Base-by-base conservation (phyloP, 352 stramenopile species). In the Aphanomyces stellatus region DNA sequence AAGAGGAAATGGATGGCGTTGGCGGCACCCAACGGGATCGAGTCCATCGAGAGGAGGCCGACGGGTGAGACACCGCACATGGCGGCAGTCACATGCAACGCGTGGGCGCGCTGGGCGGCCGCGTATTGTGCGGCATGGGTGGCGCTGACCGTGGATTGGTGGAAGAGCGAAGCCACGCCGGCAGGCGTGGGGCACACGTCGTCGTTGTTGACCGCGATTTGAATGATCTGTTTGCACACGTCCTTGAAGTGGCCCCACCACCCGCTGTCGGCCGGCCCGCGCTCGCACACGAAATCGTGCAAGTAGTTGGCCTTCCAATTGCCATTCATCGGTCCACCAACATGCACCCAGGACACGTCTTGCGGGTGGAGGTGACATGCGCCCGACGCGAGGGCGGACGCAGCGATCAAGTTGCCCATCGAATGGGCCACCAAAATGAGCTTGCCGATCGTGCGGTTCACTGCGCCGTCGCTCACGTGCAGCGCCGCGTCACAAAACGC, bases 371-470 rank as follows among this genome's bases (percentile, higher is more conserved):
- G 60, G 4, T 77, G 34, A 51, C 77, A 87, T 57, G 78, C 76
- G 8, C 65, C 72, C 1, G 55, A 76, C 5, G 76, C 77, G 30
- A 87, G 72, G 2, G 81, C 79, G 30, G 74, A 72, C 0, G 67
- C 70, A 25, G 88, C 31, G 37, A 79, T 75, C 13, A 88, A 62
- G 62, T 81, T 87, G 4, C 68, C 79, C 78, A 88, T 85, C 25
- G 79, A 90, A 57, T 90, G 81, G 1, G 65, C 73, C 1, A 88
- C 49, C 35, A 85, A 68, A 69, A 88, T 88, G 17, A 79, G 85
- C 62, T 88, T 73, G 63, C 79, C 72, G 70, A 76, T 59, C 22
- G 67, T 68, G 13, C 71, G 77, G 17, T 56, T 51, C 0, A n/a
- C 2, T 43, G 76, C 69, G 48, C n/a, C n/a, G n/a, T n/a, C n/a